phyloP scores from a whole-genome alignment of 805 yeast species.

The Candida rishiriensis region DNA sequence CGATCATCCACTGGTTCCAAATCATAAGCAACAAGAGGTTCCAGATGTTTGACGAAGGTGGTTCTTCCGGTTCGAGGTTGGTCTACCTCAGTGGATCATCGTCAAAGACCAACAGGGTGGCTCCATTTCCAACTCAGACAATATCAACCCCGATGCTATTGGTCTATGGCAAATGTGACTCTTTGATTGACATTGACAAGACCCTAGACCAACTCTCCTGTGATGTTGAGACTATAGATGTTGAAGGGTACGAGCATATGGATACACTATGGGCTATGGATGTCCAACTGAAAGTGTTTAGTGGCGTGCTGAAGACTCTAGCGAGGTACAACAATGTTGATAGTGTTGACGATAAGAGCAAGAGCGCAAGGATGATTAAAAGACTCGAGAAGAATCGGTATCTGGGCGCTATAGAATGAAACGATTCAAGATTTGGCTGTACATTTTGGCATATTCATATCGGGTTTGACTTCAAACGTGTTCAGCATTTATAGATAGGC shows the following conservation, averaged over 20 bases:
- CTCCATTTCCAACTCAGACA: constrained; percentile 59
- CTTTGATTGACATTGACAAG: constrained; percentile 79
- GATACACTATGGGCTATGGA: constrained; percentile 86
- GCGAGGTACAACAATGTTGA: background rate
- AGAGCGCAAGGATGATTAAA: background rate
- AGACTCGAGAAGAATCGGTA: background rate
- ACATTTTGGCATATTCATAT: too few species aligned
- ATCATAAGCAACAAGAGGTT: constrained; percentile 42
- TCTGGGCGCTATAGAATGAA: too few species aligned
- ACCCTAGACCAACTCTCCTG: constrained; percentile 67
- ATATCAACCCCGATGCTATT: constrained; percentile 74
- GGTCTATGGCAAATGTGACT: constrained; percentile 76
- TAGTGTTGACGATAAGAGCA: background rate
- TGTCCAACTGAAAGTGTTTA: constrained; percentile 44
- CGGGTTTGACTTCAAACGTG: too few species aligned
- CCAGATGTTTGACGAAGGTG: constrained; percentile 50
- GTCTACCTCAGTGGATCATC: constrained; percentile 24
- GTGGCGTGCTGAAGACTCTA: constrained; percentile 7
- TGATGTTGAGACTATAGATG: constrained; percentile 35
- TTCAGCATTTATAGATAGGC: too few species aligned
- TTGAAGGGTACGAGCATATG: constrained; percentile 77
- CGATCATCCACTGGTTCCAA: constrained; percentile 47
- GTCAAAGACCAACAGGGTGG: constrained; percentile 39
- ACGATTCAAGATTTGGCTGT: too few species aligned
- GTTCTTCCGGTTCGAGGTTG: constrained; percentile 28